phyloP scores from a whole-genome alignment of 2,329 filamentous ascomycete species.

The Colletotrichum zoysiae region DNA sequence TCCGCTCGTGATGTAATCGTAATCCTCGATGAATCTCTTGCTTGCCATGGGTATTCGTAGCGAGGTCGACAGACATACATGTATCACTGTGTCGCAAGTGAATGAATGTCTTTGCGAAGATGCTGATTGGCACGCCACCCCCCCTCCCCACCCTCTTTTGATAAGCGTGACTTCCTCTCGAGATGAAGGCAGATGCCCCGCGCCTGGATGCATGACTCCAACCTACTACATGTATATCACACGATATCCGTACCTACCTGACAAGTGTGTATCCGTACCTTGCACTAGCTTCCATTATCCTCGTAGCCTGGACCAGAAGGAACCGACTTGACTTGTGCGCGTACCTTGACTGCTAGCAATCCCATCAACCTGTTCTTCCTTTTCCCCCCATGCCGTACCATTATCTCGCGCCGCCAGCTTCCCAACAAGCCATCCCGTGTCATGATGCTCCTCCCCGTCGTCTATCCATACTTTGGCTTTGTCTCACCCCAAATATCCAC shows the following conservation, averaged over 20 bases:
- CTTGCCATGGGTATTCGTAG: background rate
- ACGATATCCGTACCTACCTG: background rate
- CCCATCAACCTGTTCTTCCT: background rate
- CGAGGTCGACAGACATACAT: background rate
- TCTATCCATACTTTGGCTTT: background rate
- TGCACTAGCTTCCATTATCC: conserved; percentile 7
- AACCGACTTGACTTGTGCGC: too few relatives aligned
- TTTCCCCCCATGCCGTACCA: background rate
- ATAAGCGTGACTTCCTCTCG: background rate
- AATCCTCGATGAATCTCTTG: background rate
- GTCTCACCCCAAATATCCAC: background rate
- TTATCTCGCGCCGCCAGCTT: conserved; percentile 3
- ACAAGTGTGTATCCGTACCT: background rate
- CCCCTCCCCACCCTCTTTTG: background rate
- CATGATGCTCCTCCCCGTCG: background rate
- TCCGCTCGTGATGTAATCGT: conserved; percentile 11
- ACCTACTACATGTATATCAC: background rate
- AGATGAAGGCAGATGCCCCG: background rate
- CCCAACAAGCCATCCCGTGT: conserved; percentile 3
- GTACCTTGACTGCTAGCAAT: background rate
- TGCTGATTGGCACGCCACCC: background rate
- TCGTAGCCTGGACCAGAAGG: background rate
- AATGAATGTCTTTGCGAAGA: background rate
- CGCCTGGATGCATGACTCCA: background rate
- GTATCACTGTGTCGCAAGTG: background rate